phyloP scores from a whole-genome alignment of 73 alveolate species.

The Uronychia setigera region DNA sequence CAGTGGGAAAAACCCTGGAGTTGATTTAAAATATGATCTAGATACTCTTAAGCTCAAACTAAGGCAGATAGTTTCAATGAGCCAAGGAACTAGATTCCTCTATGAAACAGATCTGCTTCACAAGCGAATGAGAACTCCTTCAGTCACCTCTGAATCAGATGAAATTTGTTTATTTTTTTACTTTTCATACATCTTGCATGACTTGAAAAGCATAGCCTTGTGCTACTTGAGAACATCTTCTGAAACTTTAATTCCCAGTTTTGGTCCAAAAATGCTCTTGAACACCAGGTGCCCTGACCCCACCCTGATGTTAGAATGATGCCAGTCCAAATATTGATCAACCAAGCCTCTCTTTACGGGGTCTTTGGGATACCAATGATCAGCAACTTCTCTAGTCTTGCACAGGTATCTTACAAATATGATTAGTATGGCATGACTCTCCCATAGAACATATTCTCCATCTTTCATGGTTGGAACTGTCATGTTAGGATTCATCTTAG shows the following conservation, averaged over 20 bases:
- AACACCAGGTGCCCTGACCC: conserved; percentile 34
- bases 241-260: conserved; percentile 17
- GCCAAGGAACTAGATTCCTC: neutral
- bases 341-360: conserved; percentile 43
- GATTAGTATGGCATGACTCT: conserved; percentile 74
- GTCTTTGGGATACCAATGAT: conserved; percentile 81
- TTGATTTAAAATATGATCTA: neutral
- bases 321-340: conserved; percentile 70
- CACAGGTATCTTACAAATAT: conserved; percentile 58
- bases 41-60: neutral
- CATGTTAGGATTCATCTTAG: conserved; percentile 44
- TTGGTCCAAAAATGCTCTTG: conserved; percentile 40
- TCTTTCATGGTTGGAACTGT: conserved; percentile 70
- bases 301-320: conserved; percentile 51
- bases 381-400: conserved; percentile 46
- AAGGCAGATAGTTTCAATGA: neutral
- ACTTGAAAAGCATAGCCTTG: neutral
- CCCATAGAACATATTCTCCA: conserved; percentile 49
- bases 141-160: conserved; percentile 8
- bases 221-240: conserved; percentile 13
- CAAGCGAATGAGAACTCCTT: neutral
- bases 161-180: neutral
- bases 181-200: neutral
- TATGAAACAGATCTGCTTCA: neutral
- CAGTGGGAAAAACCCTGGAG: no score